phyloP scores from a whole-genome alignment of 164 flowering plant species.

The Nymphaea thermarum region DNA sequence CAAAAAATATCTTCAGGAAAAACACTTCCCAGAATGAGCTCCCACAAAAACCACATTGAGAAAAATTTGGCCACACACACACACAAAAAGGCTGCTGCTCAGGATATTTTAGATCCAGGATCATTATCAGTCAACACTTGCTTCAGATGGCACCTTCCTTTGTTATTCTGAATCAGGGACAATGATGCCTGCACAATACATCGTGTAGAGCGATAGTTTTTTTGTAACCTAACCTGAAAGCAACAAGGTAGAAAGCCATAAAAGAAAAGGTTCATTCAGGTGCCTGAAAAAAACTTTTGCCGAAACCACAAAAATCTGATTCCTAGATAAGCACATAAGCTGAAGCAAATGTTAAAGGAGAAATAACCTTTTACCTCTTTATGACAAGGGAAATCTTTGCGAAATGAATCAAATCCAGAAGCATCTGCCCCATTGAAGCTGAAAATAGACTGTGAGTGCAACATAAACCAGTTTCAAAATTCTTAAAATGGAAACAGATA shows the following conservation, averaged over 20 bases:
- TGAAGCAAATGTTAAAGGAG: background rate
- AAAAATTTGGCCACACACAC: no score
- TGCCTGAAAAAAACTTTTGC: no score
- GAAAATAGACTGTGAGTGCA: conserved; percentile 74
- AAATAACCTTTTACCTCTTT: conserved; percentile 46
- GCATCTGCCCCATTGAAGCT: conserved; percentile 92
- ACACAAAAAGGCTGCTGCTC: no score
- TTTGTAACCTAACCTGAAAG: conserved; percentile 56
- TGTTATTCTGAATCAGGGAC: conserved; percentile 62
- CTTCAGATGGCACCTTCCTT: conserved; percentile 51
- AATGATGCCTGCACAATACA: conserved; percentile 92
- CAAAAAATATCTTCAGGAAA: no score
- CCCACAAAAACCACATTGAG: no score
- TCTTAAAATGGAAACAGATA: background rate
- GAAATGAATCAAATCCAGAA: conserved; percentile 86
- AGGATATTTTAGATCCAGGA: conserved; percentile 63
- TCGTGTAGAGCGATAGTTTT: conserved; percentile 88
- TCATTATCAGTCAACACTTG: conserved; percentile 62
- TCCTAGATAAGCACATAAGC: no score
- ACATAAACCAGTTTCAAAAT: conserved; percentile 2
- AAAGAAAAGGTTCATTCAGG: no score
- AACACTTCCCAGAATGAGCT: no score
- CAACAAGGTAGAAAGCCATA: no score
- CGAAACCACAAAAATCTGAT: no score
- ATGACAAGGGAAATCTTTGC: conserved; percentile 65